phyloP scores from a whole-genome alignment of 805 yeast genomes.

The Isabelozyma gotoi region DNA sequence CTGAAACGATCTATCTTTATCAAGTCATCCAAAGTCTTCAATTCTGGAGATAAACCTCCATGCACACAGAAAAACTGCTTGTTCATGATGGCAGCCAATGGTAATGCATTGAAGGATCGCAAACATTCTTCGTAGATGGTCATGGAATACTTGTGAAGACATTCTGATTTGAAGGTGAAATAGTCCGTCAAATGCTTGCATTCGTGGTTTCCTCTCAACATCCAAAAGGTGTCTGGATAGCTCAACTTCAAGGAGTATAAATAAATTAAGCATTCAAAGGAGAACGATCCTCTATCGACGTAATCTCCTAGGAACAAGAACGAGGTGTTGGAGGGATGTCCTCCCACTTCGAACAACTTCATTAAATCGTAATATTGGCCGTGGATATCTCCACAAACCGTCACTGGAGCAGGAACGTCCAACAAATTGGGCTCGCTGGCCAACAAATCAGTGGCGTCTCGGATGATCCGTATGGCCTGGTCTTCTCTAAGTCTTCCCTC shows the following conservation, averaged over 20 bases:
- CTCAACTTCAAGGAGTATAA: conserved; percentile 77
- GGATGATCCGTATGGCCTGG: conserved; percentile 69
- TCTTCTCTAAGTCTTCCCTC: conserved; percentile 78
- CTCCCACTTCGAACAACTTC: conserved; percentile 92
- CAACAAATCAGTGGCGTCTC: conserved; percentile 62
- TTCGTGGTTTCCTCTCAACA: conserved; percentile 94
- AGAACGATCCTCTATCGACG: conserved; percentile 91
- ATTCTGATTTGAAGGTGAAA: conserved; percentile 89
- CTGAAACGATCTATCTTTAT: conserved; percentile 72
- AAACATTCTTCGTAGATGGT: conserved; percentile 71
- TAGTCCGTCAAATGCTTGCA: conserved; percentile 90
- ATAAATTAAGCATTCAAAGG: conserved; percentile 77
- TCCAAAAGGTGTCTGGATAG: conserved; percentile 70
- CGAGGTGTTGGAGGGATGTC: conserved; percentile 73
- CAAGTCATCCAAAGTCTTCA: conserved; percentile 68
- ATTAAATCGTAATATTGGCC: conserved; percentile 91
- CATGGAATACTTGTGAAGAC: conserved; percentile 75
- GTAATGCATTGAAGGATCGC: conserved; percentile 79
- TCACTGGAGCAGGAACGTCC: conserved; percentile 86
- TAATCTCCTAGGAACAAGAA: conserved; percentile 91
- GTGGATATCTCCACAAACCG: conserved; percentile 96
- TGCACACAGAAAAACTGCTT: conserved; percentile 94
- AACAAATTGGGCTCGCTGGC: conserved; percentile 75
- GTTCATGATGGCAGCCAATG: conserved; percentile 91
- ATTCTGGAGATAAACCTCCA: conserved; percentile 91